Evolutionary conservation across 1,284 basidiomycete species (phyloP).

Genomic region (Ceratobasidium sp.): DNA sequence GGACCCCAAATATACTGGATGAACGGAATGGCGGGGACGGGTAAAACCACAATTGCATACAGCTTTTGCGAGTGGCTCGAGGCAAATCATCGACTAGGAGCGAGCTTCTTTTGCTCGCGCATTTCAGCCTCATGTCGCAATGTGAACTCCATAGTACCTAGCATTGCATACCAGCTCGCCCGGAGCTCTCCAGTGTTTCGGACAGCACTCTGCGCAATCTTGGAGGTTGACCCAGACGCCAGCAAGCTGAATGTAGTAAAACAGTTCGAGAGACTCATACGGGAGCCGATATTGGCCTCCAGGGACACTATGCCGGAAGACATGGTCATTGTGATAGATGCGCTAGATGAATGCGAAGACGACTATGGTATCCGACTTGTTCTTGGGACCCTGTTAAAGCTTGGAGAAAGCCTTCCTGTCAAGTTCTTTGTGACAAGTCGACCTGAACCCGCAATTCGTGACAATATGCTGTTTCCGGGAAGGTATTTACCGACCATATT

Average conservation of each 20-base stretch:
- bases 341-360: constrained; percentile 48
- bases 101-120: constrained; percentile 47
- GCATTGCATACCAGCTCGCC: constrained; percentile 46
- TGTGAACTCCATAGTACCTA: constrained; percentile 39
- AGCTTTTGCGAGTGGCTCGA: constrained; percentile 42
- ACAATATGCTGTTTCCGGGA: neutral
- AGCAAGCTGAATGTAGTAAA: neutral
- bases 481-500: neutral
- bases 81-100: constrained; percentile 41
- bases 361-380: constrained; percentile 22
- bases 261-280: constrained; percentile 42
- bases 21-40: constrained; percentile 47
- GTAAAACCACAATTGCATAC: constrained; percentile 46
- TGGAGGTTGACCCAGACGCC: neutral
- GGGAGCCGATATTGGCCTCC: neutral
- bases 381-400: constrained; percentile 43
- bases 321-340: constrained; percentile 43
- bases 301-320: neutral
- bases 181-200: constrained; percentile 12
- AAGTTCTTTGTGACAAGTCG: constrained; percentile 49
- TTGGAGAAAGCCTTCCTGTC: constrained; percentile 44
- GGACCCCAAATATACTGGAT: constrained; percentile 47
- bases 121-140: constrained; percentile 42
- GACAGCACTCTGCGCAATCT: neutral
- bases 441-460: constrained; percentile 38